Conservation (phyloP, 2,329 filamentous ascomycete species). For the Dothidotthia symphoricarpi region DNA sequence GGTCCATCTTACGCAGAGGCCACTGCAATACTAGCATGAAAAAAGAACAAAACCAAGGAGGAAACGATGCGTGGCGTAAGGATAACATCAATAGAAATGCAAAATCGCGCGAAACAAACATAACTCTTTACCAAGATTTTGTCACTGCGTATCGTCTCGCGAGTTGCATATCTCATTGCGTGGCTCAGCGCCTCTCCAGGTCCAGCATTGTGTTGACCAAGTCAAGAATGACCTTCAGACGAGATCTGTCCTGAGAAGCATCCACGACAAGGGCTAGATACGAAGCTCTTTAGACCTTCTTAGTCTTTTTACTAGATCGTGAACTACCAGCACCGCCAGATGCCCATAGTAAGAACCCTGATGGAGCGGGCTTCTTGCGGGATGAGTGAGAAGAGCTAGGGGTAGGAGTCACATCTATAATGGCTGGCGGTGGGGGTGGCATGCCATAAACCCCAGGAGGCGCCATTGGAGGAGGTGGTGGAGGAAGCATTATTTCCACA, state of each 20-base stretch:
- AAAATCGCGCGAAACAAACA: neutral
- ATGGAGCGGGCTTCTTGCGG: neutral
- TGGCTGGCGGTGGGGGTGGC: conserved; percentile 2
- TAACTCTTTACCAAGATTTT: conserved; percentile 1
- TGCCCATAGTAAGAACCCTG: neutral
- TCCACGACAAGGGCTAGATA: neutral
- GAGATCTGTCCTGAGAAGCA: too few species aligned
- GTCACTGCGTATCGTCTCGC: conserved; percentile 7
- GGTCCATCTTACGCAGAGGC: too few species aligned
- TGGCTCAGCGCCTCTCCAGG: conserved; percentile 4
- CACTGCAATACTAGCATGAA: too few species aligned
- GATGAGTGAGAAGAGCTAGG: neutral
- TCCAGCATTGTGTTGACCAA: conserved; percentile 7
- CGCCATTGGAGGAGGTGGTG: conserved; percentile 8
- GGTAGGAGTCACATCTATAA: neutral
- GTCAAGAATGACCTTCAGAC: too few species aligned
- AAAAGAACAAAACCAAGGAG: too few species aligned
- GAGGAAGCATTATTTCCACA: conserved; percentile 2
- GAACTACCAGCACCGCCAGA: neutral
- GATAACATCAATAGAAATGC: too few species aligned
- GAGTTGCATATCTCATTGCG: conserved; percentile 4
- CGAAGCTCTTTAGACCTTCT: too few species aligned
- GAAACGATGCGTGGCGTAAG: too few species aligned
- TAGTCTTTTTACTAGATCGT: too few species aligned
- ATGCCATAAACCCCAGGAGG: conserved; percentile 7